Percentiles rank a stretch among this genome's conserved stretches.
These are phyloP conservation scores for Ilyonectria robusta DNA, from an alignment of 2,329 filamentous ascomycete species.

Conservation along the genomic window DNA sequence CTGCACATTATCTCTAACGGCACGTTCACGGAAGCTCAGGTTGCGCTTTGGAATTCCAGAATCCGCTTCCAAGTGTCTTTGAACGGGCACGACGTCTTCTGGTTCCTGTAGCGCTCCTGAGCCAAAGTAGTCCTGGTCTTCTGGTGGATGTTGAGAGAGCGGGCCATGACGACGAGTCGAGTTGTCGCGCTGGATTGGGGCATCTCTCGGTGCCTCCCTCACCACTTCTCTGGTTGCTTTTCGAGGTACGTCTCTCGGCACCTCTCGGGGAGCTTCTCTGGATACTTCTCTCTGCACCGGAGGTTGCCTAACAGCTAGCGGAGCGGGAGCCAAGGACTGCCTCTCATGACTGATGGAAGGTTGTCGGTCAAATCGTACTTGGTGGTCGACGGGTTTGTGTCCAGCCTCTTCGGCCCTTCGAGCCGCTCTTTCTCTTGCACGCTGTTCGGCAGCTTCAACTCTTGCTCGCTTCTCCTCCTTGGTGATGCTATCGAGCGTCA, in stretches of 20 bases:
- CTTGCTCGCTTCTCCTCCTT: conserved; percentile 95
- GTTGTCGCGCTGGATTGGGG: conserved; percentile 35
- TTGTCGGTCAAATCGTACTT: conserved; percentile 43
- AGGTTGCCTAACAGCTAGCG: conserved; percentile 33
- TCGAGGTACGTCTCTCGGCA: conserved; percentile 29
- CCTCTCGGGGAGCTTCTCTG: conserved; percentile 32
- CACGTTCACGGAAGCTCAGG: conserved; percentile 73
- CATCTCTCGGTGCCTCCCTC: conserved; percentile 13
- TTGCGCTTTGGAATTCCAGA: conserved; percentile 65
- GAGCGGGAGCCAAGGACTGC: conserved; percentile 32
- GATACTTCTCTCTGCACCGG: conserved; percentile 35
- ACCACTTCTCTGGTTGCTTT: conserved; percentile 21
- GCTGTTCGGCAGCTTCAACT: conserved; percentile 84
- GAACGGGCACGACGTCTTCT: conserved; percentile 30
- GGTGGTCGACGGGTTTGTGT: conserved; percentile 40
- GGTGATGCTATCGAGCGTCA: conserved; percentile 90
- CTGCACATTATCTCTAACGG: conserved; percentile 60
- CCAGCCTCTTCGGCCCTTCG: conserved; percentile 51
- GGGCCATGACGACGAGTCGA: conserved; percentile 41
- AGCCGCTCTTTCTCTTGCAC: conserved; percentile 74
- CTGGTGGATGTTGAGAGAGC: conserved; percentile 35
- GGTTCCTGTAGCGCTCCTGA: conserved; percentile 42
- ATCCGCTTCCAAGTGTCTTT: conserved; percentile 39
- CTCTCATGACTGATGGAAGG: conserved; percentile 36
- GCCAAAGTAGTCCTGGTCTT: conserved; percentile 40